Percentiles rank a stretch among this genome's conserved stretches.
Conservation (phyloP, 768 basidiomycete species). For the Ramaria sp. region DNA sequence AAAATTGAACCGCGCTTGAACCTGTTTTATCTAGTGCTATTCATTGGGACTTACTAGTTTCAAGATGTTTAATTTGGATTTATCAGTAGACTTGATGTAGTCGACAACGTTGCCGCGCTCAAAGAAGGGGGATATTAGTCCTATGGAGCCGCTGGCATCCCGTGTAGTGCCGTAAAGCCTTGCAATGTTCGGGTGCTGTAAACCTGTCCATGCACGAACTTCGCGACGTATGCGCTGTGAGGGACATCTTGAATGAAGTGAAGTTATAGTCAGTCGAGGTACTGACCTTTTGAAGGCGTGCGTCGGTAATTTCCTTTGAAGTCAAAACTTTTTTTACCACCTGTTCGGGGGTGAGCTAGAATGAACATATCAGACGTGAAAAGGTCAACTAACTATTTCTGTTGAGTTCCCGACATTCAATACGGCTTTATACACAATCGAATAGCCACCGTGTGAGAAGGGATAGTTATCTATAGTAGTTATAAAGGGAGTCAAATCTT, state of each 20-base stretch:
- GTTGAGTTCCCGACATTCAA: background rate
- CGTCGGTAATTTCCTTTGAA: background rate
- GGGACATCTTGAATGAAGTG: background rate
- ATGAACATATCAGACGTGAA: background rate
- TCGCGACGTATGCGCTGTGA: slow-evolving; percentile 1
- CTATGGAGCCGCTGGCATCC: background rate
- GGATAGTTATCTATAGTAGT: background rate
- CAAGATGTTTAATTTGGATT: background rate
- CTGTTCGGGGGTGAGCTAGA: background rate
- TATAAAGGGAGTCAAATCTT: background rate
- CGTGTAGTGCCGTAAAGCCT: slow-evolving; percentile 1
- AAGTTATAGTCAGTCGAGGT: background rate
- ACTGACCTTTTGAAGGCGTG: background rate
- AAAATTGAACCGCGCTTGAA: background rate
- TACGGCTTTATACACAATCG: background rate
- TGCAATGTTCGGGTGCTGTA: slow-evolving; percentile 4
- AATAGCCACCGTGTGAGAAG: background rate
- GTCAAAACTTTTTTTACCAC: slow-evolving; percentile 1
- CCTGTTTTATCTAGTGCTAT: background rate
- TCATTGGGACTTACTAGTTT: background rate
- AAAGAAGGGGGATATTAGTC: slow-evolving; percentile 8
- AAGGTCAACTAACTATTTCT: background rate
- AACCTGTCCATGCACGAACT: slow-evolving; percentile 3
- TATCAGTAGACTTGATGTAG: background rate
- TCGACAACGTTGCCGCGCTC: slow-evolving; percentile 4